Evolutionary conservation across 2,329 filamentous ascomycete genomes (phyloP).

Genomic region (Fusarium azukiicola): DNA sequence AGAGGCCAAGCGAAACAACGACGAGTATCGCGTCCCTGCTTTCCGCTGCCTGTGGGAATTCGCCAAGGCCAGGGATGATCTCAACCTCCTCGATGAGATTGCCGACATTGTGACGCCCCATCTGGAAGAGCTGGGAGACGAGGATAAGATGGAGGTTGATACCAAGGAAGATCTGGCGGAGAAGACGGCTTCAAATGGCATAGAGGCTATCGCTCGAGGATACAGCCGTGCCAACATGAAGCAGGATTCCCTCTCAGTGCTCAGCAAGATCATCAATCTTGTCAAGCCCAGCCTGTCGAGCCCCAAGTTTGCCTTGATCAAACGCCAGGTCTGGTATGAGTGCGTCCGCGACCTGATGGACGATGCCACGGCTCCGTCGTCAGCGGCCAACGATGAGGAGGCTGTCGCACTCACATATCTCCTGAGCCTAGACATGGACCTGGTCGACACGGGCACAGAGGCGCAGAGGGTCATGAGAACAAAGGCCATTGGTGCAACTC

Average conservation of each 20-base stretch:
- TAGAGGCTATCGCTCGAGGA: slow-evolving; percentile 73
- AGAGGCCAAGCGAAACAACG: slow-evolving; percentile 96
- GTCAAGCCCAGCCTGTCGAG: slow-evolving; percentile 66
- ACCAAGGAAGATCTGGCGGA: slow-evolving; percentile 69
- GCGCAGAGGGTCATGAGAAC: slow-evolving; percentile 71
- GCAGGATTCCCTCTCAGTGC: slow-evolving; percentile 60
- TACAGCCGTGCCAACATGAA: slow-evolving; percentile 69
- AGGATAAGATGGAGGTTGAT: slow-evolving; percentile 86
- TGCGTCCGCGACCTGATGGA: slow-evolving; percentile 71
- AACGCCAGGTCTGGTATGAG: slow-evolving; percentile 75
- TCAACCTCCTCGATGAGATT: slow-evolving; percentile 86
- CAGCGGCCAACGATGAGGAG: slow-evolving; percentile 44
- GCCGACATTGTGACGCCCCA: slow-evolving; percentile 81
- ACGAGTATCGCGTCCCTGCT: slow-evolving; percentile 89
- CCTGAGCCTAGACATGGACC: slow-evolving; percentile 69
- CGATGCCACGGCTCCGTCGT: slow-evolving; percentile 58
- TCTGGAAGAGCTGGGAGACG: slow-evolving; percentile 78
- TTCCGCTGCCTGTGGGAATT: slow-evolving; percentile 87
- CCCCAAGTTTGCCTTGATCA: slow-evolving; percentile 65
- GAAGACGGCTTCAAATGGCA: slow-evolving; percentile 70
- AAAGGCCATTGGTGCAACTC: slow-evolving; percentile 67
- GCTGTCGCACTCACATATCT: slow-evolving; percentile 64
- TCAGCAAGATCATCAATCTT: slow-evolving; percentile 64
- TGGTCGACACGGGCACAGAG: slow-evolving; percentile 72
- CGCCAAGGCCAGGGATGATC: slow-evolving; percentile 82